These are phyloP conservation scores for Pichia sp. DNA, from an alignment of 1,139 yeast species.

Conservation along the genomic window DNA sequence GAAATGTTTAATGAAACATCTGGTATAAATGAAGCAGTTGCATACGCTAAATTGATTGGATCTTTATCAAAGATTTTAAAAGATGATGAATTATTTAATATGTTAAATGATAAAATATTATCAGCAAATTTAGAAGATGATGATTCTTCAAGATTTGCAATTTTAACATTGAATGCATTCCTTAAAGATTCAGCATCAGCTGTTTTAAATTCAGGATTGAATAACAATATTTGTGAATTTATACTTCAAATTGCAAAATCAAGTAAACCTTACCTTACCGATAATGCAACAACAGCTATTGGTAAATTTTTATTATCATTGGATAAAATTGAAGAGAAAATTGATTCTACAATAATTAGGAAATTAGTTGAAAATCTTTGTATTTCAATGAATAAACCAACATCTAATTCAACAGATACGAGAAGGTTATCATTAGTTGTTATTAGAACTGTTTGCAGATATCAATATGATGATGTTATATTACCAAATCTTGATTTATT, in stretches of 20 bases:
- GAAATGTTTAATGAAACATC: constrained; percentile 41
- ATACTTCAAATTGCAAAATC: constrained; percentile 43
- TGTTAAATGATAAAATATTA: constrained; percentile 57
- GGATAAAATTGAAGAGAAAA: constrained; percentile 31
- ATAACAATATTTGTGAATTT: constrained; percentile 42
- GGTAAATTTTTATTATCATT: constrained; percentile 67
- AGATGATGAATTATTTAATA: constrained; percentile 54
- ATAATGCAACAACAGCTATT: constrained; percentile 72
- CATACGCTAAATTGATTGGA: constrained; percentile 75
- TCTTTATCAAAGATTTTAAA: constrained; percentile 64
- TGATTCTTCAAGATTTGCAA: constrained; percentile 50
- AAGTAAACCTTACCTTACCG: constrained; percentile 51
- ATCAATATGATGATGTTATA: constrained; percentile 42
- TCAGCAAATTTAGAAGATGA: constrained; percentile 31
- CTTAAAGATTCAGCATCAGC: constrained; percentile 67
- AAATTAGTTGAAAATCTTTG: constrained; percentile 38
- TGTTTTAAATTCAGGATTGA: constrained; percentile 45
- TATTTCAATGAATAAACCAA: constrained; percentile 42
- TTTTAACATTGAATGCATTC: constrained; percentile 72
- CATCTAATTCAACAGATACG: constrained; percentile 64
- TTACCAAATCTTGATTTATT: constrained; percentile 48
- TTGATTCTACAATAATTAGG: constrained; percentile 30
- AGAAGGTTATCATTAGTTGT: constrained; percentile 75
- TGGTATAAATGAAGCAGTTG: constrained; percentile 48
- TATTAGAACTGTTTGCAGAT: constrained; percentile 65